Conservation (phyloP, 108 stramenopile species). For the Skeletonema tropicum region DNA sequence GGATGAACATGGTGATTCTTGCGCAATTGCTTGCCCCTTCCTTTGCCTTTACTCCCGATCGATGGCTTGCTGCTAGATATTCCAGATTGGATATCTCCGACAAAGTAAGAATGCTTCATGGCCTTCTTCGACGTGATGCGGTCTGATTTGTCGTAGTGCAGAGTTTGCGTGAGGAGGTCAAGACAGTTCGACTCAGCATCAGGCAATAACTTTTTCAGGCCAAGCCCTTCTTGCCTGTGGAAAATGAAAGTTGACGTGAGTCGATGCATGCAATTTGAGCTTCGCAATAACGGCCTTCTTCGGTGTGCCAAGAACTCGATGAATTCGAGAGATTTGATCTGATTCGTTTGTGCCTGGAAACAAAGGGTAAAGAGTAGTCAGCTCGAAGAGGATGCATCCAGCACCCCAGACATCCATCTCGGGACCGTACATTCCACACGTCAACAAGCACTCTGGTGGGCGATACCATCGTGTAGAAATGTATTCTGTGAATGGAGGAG, state of each 20-base stretch:
- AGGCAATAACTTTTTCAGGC: slow-evolving; percentile 73
- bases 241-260: slow-evolving; percentile 75
- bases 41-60: background rate
- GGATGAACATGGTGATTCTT: slow-evolving; percentile 7
- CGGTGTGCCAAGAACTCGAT: slow-evolving; percentile 76
- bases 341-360: slow-evolving; percentile 83
- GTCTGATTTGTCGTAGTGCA: slow-evolving; percentile 74
- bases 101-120: slow-evolving; percentile 77
- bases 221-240: slow-evolving; percentile 66
- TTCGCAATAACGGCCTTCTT: slow-evolving; percentile 49
- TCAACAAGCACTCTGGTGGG: slow-evolving; percentile 82
- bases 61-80: slow-evolving; percentile 20
- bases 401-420: slow-evolving; percentile 91
- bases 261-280: slow-evolving; percentile 63
- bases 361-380: slow-evolving; percentile 78
- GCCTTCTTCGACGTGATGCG: slow-evolving; percentile 76
- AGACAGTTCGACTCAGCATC: slow-evolving; percentile 62
- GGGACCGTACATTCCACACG: slow-evolving; percentile 81
- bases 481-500: slow-evolving; percentile 86
- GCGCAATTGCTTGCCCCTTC: background rate
- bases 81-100: slow-evolving; percentile 45
- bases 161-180: slow-evolving; percentile 67
- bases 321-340: slow-evolving; percentile 80
- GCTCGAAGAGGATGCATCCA: slow-evolving; percentile 87
- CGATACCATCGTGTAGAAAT: slow-evolving; percentile 90